Base-by-base conservation (phyloP, 2,329 filamentous ascomycete species). In the Tolypocladium endophyticum region DNA sequence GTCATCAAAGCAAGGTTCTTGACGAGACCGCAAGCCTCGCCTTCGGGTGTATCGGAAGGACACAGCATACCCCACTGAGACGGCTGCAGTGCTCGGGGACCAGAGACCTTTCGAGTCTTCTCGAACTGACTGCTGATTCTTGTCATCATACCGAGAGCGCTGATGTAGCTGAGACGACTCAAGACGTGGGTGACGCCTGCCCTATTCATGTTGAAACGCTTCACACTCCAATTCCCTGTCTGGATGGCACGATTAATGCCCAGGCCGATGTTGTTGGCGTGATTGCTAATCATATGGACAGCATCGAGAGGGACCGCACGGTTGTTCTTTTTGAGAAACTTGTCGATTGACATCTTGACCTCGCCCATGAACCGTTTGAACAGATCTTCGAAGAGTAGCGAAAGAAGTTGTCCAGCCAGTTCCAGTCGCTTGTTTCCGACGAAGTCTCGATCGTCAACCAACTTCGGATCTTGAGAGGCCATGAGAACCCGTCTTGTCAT, bases 1-100 rank as follows among this genome's bases (percentile, higher is more conserved):
- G 95, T 99, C 94, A 99, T 99, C 60, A 99, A 80, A 11, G 94
- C 94, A 77, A 99, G 76, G 70, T 99, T 99, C 80, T 99, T 99
- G 66, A 99, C 92, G 60, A 99, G 77, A 81, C 94, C 94, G 76
- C 94, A 99, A 14, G 94, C 92, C 78, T 99, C 94, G 76, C 94
- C 94, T 87, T 99, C 94, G 8, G 94, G 94, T 0, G 94, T 99
- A 79, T 99, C 94, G 14, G 94, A 95, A 0, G 92, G 89, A 71
- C 94, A 99, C 59, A 99, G 80, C 92, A 99, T 97, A 67, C 94
- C 94, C 77, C 96, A 99, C 66, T 99, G 94, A 0, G 94, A 99
- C 8, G 94, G 92, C 70, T 99, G 94, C 56, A 99, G 80, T 23
- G 95, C 94, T 82, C 94, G 87, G 68, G 95, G 94, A 65, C 95